phyloP scores from a whole-genome alignment of 2,329 filamentous ascomycete species.

The Remersonia thermophila region DNA sequence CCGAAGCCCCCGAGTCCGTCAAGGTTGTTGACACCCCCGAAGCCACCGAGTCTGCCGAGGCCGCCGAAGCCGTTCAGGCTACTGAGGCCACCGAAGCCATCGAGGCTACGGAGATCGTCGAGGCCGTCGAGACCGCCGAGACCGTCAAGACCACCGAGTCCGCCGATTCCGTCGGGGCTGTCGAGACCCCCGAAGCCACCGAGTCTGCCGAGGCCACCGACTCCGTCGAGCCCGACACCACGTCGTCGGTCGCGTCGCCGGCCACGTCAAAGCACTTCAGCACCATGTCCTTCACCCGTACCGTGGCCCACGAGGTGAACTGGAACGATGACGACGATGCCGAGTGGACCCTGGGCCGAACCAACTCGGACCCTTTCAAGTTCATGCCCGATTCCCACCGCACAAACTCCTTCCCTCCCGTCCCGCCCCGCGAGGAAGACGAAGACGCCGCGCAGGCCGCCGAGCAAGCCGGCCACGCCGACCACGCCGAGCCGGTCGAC shows the following conservation, averaged over 20 bases:
- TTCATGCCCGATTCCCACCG: slow-evolving; percentile 45
- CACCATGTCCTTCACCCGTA: slow-evolving; percentile 51
- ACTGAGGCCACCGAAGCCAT: slow-evolving; percentile 1
- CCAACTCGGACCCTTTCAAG: slow-evolving; percentile 45
- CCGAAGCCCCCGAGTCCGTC: slow-evolving; percentile 1
- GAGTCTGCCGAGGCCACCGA: not conserved
- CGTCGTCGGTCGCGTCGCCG: slow-evolving; percentile 10
- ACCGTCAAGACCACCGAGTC: not conserved
- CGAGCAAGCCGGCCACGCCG: not conserved
- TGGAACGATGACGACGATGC: slow-evolving; percentile 46
- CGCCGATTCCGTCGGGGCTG: too few species aligned
- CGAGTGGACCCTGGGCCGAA: slow-evolving; percentile 43
- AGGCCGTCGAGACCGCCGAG: slow-evolving; percentile 4
- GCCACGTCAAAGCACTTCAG: slow-evolving; percentile 42
- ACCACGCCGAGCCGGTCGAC: slow-evolving; percentile 1
- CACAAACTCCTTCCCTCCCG: slow-evolving; percentile 51
- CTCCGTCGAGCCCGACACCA: not conserved
- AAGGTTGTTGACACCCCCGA: too few species aligned
- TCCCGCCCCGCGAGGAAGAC: slow-evolving; percentile 32
- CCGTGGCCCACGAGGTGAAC: slow-evolving; percentile 49
- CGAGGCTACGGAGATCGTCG: not conserved
- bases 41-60: not conserved
- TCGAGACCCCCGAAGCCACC: too few species aligned
- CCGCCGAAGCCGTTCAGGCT: not conserved
- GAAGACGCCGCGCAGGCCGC: not conserved